These are phyloP conservation scores for Madurella mycetomatis DNA, from an alignment of 2,329 filamentous ascomycete genomes.

Conservation along the genomic window DNA sequence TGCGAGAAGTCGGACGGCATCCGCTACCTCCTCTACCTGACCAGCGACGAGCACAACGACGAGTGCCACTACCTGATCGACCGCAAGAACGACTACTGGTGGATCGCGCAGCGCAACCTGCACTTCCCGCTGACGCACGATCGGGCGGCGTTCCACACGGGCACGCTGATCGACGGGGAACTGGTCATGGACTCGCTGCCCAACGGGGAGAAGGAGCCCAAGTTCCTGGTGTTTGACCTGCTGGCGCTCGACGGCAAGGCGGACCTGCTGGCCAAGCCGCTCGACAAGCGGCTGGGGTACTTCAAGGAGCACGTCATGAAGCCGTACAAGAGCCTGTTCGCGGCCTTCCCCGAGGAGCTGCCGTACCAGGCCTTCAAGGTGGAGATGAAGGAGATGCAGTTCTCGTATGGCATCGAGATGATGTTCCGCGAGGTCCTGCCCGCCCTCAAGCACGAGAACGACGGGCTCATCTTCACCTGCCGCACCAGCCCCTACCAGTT, in stretches of 20 bases:
- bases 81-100: slow-evolving; percentile 97
- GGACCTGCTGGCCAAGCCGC: slow-evolving; percentile 64
- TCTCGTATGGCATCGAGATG: slow-evolving; percentile 82
- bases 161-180: slow-evolving; percentile 88
- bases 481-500: slow-evolving; percentile 78
- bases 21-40: slow-evolving; percentile 89
- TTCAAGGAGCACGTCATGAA: slow-evolving; percentile 73
- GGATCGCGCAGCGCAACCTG: slow-evolving; percentile 61
- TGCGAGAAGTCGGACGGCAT: slow-evolving; percentile 98
- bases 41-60: slow-evolving; percentile 52
- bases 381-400: slow-evolving; percentile 84
- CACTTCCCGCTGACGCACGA: slow-evolving; percentile 74
- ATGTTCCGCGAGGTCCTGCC: slow-evolving; percentile 89
- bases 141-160: slow-evolving; percentile 64
- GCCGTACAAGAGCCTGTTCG: slow-evolving; percentile 62
- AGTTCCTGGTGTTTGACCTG: slow-evolving; percentile 92
- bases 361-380: slow-evolving; percentile 72
- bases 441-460: slow-evolving; percentile 83
- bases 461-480: slow-evolving; percentile 97
- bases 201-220: slow-evolving; percentile 64
- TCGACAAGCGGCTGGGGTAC: slow-evolving; percentile 86
- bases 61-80: slow-evolving; percentile 92
- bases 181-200: slow-evolving; percentile 77
- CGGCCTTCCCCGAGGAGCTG: slow-evolving; percentile 64
- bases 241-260: slow-evolving; percentile 69